Base-by-base conservation (phyloP, 2,329 filamentous ascomycete genomes). In the Elsinoe fawcettii region DNA sequence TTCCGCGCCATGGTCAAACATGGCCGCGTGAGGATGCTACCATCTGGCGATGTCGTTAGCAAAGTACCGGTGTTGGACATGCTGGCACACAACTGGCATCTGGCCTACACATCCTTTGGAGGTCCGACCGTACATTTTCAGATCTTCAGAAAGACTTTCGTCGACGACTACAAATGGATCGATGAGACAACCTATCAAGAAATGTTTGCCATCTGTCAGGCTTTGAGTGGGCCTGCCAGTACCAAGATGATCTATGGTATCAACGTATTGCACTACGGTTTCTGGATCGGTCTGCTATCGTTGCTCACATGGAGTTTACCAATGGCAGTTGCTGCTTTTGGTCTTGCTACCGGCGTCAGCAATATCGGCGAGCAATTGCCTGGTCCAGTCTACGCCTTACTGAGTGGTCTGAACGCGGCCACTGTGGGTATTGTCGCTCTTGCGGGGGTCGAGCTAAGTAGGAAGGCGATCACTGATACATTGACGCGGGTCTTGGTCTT, bases 231-330 rank as follows among this genome's bases (percentile, higher is more conserved):
- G 0, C 86, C 86, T 0, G 85, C 63, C 0, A 85, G 81, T 60
- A 88, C 86, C 1, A 89, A 89, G 66, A 86, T 89, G 81, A 66
- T 81, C 0, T 89, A 86, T 60, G 85, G 80, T 59, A 81, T 89
- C 39, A 81, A 82, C 34, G 68, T 86, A n/a, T 77, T 87, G 8
- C 83, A 82, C 59, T 77, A 77, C 8, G 85, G 85, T 0, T 72
- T 85, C n/a, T n/a, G n/a, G n/a, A n/a, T n/a, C n/a, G n/a, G n/a
- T n/a, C n/a, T n/a, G n/a, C n/a, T n/a, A n/a, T n/a, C n/a, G n/a
- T n/a, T n/a, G n/a, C n/a, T n/a, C n/a, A n/a, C 30, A 5, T 32
- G 30, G 6, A 12, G 30, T 32, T 12, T 90, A 0, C 87, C 87
- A 0, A 86, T 84, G 1, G 86, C 84, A 0, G 63, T 88, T 2